Base-by-base conservation (phyloP, 2,329 filamentous ascomycete species). In the Trichoderma arundinaceum region DNA sequence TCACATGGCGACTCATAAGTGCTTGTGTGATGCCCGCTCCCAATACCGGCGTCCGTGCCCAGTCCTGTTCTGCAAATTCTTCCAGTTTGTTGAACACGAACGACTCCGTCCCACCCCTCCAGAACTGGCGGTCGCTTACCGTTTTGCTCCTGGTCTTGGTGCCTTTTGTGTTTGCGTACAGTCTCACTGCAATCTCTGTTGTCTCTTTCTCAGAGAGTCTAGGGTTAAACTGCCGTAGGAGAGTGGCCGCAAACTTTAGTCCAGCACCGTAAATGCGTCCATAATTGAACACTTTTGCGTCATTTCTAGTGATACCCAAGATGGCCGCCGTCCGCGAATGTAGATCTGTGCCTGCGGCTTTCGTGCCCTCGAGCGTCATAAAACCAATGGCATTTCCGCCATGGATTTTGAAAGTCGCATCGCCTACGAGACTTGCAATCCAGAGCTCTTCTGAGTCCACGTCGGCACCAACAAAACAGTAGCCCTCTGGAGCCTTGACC, bases 71-170 rank as follows among this genome's bases (percentile, higher is more conserved):
- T 3, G 96, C 95, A 78, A 99, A 99, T 72, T 97, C 93, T 80
- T 99, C 96, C 0, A 99, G 86, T 74, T 92, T 95, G 79, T 99
- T 99, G 84, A 99, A 99, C 7, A 99, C 94, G 71, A 98, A 95
- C 0, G 92, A 97, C 76, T 99, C 95, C 0, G 95, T 98, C 7
- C 95, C 95, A 35, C 95, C 95, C 59, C 94, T 88, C 94, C 95
- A 99, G 77, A 99, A 99, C 0, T 90, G 80, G 7, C 88, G 84
- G 65, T 92, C 89, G 73, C 88, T 86, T 6, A 98, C 79, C 0
- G 83, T 72, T 71, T 90, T 95, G 33, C 91, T 86, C 51, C 83
- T 90, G 0, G 92, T 96, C 74, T 95, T 95, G 60, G 88, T 86
- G 28, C 95, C 95, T 76, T 99, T 99, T 1, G 95, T 99, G 67